phyloP scores from a whole-genome alignment of 305 asterid genomes.

The Stenogyne calaminthoides region DNA sequence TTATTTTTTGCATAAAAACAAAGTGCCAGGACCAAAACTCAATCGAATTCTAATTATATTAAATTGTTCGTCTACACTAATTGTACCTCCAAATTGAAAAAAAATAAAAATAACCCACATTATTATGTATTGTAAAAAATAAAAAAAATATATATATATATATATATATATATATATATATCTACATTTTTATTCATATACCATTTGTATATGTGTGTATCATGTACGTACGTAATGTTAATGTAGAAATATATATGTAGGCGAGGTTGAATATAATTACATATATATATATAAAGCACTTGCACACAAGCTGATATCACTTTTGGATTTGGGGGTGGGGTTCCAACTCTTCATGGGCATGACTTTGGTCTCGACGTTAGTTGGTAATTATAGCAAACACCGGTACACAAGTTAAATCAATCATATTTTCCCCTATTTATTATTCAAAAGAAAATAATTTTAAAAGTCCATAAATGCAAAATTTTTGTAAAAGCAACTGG shows the following conservation, averaged over 20 bases:
- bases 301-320: neutral
- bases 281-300: neutral
- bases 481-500: constrained; percentile 11
- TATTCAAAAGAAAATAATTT: neutral
- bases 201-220: no score
- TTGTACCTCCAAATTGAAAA: no score
- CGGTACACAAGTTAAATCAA: constrained; percentile 5
- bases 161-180: no score
- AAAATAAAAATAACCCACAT: no score
- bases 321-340: neutral
- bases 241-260: neutral
- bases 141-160: no score
- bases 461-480: neutral
- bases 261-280: neutral
- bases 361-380: constrained; percentile 17
- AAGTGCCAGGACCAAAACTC: no score
- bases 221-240: no score
- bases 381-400: constrained; percentile 21
- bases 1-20: no score
- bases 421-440: neutral
- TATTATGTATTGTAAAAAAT: no score
- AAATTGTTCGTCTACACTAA: no score
- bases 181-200: no score
- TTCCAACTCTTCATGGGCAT: constrained; percentile 1
- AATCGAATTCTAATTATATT: no score